Evolutionary conservation across 768 basidiomycete genomes (phyloP).

Genomic region (Leucosporidium creatinivorum): DNA sequence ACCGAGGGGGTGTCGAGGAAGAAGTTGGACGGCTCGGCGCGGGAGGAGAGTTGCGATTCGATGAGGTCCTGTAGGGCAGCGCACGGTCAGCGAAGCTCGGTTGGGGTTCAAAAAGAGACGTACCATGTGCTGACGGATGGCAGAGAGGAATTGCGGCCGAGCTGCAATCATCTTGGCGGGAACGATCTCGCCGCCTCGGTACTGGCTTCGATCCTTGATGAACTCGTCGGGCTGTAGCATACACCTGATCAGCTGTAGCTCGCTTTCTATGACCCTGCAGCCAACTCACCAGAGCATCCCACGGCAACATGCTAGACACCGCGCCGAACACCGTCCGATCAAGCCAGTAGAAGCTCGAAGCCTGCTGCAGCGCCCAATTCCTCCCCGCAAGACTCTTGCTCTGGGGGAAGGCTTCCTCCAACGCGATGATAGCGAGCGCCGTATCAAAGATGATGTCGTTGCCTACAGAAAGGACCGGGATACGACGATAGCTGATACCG

Average conservation of each 20-base stretch:
- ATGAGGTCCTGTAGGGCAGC: conserved; percentile 43
- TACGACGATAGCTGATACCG: conserved; percentile 54
- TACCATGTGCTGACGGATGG: too few species aligned
- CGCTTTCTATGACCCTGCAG: too few species aligned
- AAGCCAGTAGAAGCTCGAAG: conserved; percentile 48
- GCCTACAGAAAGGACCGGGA: conserved; percentile 57
- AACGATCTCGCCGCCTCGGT: conserved; percentile 44
- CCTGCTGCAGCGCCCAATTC: conserved; percentile 51
- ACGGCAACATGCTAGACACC: conserved; percentile 47
- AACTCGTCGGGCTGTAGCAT: not conserved
- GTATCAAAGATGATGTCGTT: conserved; percentile 55
- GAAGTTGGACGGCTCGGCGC: conserved; percentile 48
- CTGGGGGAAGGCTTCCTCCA: conserved; percentile 53
- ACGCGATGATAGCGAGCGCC: conserved; percentile 50
- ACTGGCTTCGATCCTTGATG: conserved; percentile 47
- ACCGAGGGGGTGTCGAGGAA: conserved; percentile 48
- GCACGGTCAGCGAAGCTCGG: conserved; percentile 31
- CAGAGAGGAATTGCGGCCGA: too few species aligned
- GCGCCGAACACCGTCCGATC: conserved; percentile 48
- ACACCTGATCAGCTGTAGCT: too few species aligned
- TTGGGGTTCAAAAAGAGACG: too few species aligned
- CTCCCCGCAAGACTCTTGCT: conserved; percentile 45
- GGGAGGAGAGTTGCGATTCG: conserved; percentile 50
- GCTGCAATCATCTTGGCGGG: conserved; percentile 40
- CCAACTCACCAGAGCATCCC: conserved; percentile 40